phyloP scores from a whole-genome alignment of 495 filamentous ascomycete genomes.

The Talaromyces proteolyticus region DNA sequence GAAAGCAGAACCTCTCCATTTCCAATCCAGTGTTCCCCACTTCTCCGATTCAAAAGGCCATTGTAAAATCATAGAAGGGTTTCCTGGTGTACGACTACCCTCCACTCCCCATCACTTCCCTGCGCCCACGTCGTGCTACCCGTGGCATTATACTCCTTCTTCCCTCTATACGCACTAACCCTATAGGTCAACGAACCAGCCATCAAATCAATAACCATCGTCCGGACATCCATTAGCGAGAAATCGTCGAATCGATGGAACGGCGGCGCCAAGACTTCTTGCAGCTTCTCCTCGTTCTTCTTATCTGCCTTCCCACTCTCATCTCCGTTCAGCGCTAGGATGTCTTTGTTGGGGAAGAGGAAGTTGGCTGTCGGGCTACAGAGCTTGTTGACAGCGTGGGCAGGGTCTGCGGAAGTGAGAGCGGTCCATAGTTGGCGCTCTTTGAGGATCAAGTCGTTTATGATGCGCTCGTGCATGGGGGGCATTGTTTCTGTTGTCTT shows the following conservation, averaged over 20 bases:
- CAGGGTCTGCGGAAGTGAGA: conserved; percentile 36
- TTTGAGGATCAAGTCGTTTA: conserved; percentile 31
- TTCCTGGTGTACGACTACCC: conserved; percentile 31
- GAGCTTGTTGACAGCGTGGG: conserved; percentile 30
- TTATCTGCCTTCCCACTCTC: conserved; percentile 11
- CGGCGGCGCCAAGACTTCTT: conserved; percentile 23
- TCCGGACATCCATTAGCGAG: conserved; percentile 29
- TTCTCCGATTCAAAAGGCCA: too few species aligned
- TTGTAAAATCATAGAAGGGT: conserved; percentile 25
- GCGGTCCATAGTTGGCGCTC: conserved; percentile 39
- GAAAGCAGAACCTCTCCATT: too few species aligned
- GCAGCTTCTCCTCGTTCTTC: conserved; percentile 7
- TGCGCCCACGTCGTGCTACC: conserved; percentile 39
- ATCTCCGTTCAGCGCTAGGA: conserved; percentile 28
- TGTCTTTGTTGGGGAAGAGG: conserved; percentile 31
- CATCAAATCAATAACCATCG: conserved; percentile 41
- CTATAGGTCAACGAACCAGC: conserved; percentile 34
- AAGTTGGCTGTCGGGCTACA: conserved; percentile 28
- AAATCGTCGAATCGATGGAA: conserved; percentile 41
- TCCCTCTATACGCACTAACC: conserved; percentile 21
- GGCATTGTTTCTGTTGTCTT: conserved; percentile 20
- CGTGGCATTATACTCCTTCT: conserved; percentile 23
- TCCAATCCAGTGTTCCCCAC: too few species aligned
- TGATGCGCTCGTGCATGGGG: conserved; percentile 39
- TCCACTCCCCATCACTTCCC: conserved; percentile 40